These are phyloP conservation scores for Boletellus ananas DNA, from an alignment of 768 basidiomycete species.

Conservation along the genomic window DNA sequence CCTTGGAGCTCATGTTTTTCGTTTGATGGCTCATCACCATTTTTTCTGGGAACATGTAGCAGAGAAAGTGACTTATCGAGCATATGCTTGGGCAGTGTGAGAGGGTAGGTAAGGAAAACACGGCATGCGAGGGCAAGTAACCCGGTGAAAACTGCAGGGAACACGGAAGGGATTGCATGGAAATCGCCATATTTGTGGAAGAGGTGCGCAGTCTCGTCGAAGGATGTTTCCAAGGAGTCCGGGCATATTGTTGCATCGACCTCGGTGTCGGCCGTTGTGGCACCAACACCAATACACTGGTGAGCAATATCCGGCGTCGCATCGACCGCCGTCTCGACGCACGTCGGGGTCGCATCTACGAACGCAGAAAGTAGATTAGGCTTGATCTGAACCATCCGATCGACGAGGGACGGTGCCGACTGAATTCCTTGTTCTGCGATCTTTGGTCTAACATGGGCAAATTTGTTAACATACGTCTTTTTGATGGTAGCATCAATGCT, in stretches of 20 bases:
- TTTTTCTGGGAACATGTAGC: constrained; percentile 29
- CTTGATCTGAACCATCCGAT: constrained; percentile 38
- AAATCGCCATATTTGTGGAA: constrained; percentile 24
- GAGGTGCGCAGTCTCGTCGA: constrained; percentile 21
- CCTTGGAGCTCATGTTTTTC: constrained; percentile 31
- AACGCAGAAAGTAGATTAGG: constrained; percentile 39
- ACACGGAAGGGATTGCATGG: constrained; percentile 29
- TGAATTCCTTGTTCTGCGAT: constrained; percentile 36
- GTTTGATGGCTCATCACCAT: constrained; percentile 25
- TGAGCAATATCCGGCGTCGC: constrained; percentile 37
- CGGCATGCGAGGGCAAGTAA: constrained; percentile 48
- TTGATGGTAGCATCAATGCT: constrained; percentile 52
- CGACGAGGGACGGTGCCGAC: constrained; percentile 34
- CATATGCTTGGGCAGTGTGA: constrained; percentile 45
- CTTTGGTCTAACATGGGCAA: constrained; percentile 39
- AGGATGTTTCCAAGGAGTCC: constrained; percentile 22
- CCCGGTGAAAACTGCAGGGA: constrained; percentile 30
- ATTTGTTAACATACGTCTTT: constrained; percentile 37
- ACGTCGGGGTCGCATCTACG: constrained; percentile 52
- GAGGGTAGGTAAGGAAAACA: constrained; percentile 46
- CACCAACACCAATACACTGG: constrained; percentile 28
- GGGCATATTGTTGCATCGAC: constrained; percentile 31
- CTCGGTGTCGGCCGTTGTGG: constrained; percentile 27
- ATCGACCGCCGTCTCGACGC: constrained; percentile 44
- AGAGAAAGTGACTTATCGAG: constrained; percentile 35